A percentile compares a stretch with the other conserved stretches of the same genome.
Conservation (phyloP, 1,284 basidiomycete species). For the Boletus semigastroideus region DNA sequence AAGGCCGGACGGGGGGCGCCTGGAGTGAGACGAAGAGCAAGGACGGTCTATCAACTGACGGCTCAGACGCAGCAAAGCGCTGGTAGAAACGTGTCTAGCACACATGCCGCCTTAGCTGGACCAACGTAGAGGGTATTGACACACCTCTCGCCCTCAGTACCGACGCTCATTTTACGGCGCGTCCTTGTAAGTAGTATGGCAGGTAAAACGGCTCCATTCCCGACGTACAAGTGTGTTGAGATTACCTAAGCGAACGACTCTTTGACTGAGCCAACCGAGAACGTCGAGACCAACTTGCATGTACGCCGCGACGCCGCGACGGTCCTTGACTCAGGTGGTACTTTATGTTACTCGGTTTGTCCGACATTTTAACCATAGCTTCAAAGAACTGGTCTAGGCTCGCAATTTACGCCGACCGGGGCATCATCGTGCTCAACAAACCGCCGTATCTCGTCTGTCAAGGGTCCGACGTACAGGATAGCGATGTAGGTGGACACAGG, state of each 20-base stretch:
- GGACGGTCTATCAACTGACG: background rate
- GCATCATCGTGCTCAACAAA: constrained; percentile 60
- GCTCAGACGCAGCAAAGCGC: background rate
- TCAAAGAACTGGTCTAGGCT: constrained; percentile 34
- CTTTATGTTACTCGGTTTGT: background rate
- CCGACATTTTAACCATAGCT: constrained; percentile 7
- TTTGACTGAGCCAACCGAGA: too few species aligned
- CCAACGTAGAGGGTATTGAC: too few species aligned
- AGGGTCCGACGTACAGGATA: constrained; percentile 26
- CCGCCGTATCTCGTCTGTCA: constrained; percentile 61
- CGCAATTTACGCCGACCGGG: constrained; percentile 52
- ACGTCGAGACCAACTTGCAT: constrained; percentile 15
- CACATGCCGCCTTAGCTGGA: too few species aligned
- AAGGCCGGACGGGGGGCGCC: background rate
- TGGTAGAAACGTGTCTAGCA: constrained; percentile 18
- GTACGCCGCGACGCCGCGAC: constrained; percentile 19
- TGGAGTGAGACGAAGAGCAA: background rate
- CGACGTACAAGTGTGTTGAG: too few species aligned
- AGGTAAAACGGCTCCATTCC: too few species aligned
- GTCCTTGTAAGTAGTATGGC: too few species aligned
- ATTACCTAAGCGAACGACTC: too few species aligned
- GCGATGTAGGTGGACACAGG: constrained; percentile 17
- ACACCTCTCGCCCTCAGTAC: too few species aligned
- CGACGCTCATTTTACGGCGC: too few species aligned
- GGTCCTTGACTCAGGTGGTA: constrained; percentile 23